These are phyloP conservation scores for Lactarius hatsudake DNA, from an alignment of 768 basidiomycete genomes.

Conservation along the genomic window DNA sequence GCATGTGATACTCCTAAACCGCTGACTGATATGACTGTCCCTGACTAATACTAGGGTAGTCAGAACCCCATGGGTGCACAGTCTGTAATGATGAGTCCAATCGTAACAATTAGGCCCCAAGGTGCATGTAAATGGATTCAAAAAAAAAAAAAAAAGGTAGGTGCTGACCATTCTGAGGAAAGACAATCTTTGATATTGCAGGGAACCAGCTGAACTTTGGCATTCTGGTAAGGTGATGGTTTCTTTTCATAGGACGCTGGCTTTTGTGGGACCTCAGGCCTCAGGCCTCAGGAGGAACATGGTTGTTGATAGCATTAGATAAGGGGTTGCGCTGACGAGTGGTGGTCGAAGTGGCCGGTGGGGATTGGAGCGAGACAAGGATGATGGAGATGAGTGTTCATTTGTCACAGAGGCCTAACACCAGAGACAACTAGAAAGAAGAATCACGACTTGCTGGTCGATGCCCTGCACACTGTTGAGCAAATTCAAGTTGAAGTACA, in stretches of 20 bases:
- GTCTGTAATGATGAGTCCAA: no score
- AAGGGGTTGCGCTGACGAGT: slow-evolving; percentile 26
- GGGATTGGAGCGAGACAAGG: slow-evolving; percentile 22
- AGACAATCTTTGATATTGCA: no score
- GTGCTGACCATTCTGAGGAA: no score
- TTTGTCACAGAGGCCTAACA: slow-evolving; percentile 27
- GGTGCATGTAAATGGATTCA: no score
- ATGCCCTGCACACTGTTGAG: neutral
- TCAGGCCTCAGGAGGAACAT: slow-evolving; percentile 13
- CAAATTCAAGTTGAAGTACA: neutral
- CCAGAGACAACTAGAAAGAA: slow-evolving; percentile 21
- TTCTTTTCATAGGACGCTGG: slow-evolving; percentile 16
- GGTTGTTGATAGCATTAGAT: slow-evolving; percentile 26
- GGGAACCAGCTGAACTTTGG: slow-evolving; percentile 73
- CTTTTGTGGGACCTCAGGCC: slow-evolving; percentile 20
- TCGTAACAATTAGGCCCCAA: no score
- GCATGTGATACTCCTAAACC: no score
- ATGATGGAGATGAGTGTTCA: slow-evolving; percentile 11
- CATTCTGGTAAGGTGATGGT: slow-evolving; percentile 75
- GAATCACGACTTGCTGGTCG: neutral
- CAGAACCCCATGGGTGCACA: no score
- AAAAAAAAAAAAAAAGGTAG: no score
- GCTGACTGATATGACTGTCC: no score
- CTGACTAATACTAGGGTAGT: no score
- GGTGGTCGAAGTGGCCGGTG: slow-evolving; percentile 22